phyloP scores from a whole-genome alignment of 2,329 filamentous ascomycete species.

The Huntiella abstrusa region DNA sequence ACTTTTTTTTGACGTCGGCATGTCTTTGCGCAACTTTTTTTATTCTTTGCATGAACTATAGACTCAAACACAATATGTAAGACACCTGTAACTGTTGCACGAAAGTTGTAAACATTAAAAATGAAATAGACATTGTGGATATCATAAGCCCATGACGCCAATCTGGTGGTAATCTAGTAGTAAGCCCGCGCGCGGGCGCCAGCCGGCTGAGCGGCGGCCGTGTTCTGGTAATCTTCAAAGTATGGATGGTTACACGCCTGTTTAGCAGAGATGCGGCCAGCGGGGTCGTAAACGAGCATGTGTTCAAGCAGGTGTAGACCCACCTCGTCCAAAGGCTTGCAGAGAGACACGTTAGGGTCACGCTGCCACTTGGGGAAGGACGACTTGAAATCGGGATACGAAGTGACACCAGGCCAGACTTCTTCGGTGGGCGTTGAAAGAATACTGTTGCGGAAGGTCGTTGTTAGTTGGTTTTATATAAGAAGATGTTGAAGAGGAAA shows the following conservation, averaged over 20 bases:
- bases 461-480: neutral
- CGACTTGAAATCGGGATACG: constrained; percentile 81
- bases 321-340: constrained; percentile 52
- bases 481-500: neutral
- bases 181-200: neutral
- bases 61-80: too few relatives aligned
- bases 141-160: too few relatives aligned
- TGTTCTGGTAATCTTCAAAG: constrained; percentile 30
- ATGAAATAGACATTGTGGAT: too few relatives aligned
- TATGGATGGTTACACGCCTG: constrained; percentile 71
- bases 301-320: constrained; percentile 49
- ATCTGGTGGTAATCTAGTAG: neutral
- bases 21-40: neutral
- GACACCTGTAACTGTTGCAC: too few relatives aligned
- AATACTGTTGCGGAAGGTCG: constrained; percentile 18
- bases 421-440: constrained; percentile 70
- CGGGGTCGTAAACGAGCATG: constrained; percentile 75
- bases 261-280: constrained; percentile 74
- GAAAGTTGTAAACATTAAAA: too few relatives aligned
- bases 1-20: neutral
- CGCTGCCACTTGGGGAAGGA: constrained; percentile 84
- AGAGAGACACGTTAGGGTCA: constrained; percentile 45
- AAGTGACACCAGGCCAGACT: constrained; percentile 80
- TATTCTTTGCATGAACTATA: too few relatives aligned
- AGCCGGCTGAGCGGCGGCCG: neutral